Evolutionary conservation across 306 rosid genomes (phyloP).

Genomic region (Dalbergia oliveri): DNA sequence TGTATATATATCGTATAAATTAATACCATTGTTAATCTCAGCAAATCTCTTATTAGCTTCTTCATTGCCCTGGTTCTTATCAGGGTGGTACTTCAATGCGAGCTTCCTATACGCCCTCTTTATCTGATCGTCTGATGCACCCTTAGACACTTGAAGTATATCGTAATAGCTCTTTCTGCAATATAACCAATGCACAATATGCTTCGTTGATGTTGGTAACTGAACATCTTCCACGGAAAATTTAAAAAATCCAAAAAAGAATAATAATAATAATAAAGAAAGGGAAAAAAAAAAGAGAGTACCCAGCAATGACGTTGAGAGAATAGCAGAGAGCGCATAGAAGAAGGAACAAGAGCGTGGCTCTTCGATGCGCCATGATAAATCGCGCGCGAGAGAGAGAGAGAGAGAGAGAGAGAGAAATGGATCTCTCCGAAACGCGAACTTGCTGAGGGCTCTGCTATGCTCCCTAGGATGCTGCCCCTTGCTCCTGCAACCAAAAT

Average conservation of each 20-base stretch:
- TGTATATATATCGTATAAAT: background rate
- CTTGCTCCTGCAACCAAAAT: background rate
- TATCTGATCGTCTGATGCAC: conserved; percentile 95
- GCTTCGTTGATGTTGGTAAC: background rate
- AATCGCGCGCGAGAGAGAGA: background rate
- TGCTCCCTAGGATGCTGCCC: conserved; percentile 30
- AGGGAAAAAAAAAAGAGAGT: background rate
- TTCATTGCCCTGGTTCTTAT: conserved; percentile 95
- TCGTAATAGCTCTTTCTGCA: conserved; percentile 89
- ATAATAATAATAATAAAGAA: background rate
- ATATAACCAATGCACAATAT: background rate
- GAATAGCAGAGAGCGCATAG: conserved; percentile 69
- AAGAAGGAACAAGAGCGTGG: conserved; percentile 59
- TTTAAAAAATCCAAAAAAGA: background rate
- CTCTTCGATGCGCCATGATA: conserved; percentile 77
- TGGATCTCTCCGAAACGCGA: conserved; percentile 50
- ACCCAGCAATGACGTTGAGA: conserved; percentile 80
- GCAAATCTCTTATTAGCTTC: conserved; percentile 88
- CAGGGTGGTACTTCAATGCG: conserved; percentile 97
- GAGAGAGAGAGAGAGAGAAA: background rate
- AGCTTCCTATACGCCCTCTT: conserved; percentile 96
- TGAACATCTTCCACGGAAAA: background rate
- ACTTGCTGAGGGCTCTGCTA: conserved; percentile 29
- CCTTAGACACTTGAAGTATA: conserved; percentile 79
- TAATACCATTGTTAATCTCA: conserved; percentile 85